Conservation (phyloP, 2,329 filamentous ascomycete genomes). For the Fusarium piperis region DNA sequence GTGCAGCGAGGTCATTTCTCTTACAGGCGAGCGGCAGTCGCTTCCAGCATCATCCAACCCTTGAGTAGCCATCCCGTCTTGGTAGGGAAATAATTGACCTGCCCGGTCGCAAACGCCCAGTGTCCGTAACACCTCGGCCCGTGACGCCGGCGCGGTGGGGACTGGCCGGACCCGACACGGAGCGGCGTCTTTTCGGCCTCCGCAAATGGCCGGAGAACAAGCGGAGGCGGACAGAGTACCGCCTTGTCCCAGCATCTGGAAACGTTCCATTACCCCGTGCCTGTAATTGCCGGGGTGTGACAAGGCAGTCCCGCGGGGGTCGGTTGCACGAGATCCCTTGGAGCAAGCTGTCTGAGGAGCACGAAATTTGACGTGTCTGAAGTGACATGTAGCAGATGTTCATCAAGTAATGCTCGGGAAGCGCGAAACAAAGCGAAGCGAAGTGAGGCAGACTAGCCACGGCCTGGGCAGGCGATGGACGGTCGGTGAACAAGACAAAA, state of each 20-base stretch:
- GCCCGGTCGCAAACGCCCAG: conserved; percentile 19
- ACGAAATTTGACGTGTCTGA: conserved; percentile 1
- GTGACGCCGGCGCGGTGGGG: conserved; percentile 24
- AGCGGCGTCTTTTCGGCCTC: conserved; percentile 32
- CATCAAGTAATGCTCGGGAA: conserved; percentile 2
- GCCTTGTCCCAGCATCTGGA: conserved; percentile 36
- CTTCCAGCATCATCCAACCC: not conserved
- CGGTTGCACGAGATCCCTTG: conserved; percentile 18
- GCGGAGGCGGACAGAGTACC: conserved; percentile 12
- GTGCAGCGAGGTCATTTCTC: conserved; percentile 3
- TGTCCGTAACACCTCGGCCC: conserved; percentile 25
- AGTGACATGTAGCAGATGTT: conserved; percentile 14
- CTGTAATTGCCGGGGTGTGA: conserved; percentile 31
- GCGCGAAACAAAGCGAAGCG: conserved; percentile 9
- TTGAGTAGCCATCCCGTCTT: not conserved
- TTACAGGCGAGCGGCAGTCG: conserved; percentile 1
- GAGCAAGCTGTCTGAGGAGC: conserved; percentile 6
- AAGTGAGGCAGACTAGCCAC: conserved; percentile 13
- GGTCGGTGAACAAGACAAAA: conserved; percentile 10
- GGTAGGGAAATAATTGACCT: conserved; percentile 9
- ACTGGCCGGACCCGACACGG: conserved; percentile 26
- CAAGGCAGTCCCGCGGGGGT: conserved; percentile 3
- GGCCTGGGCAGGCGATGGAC: not conserved
- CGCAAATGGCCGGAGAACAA: conserved; percentile 26
- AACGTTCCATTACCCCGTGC: conserved; percentile 33